A percentile compares a stretch with the other conserved stretches of the same genome.
These are phyloP conservation scores for Kockovaella imperatae DNA, from an alignment of 768 basidiomycete species.

Conservation along the genomic window DNA sequence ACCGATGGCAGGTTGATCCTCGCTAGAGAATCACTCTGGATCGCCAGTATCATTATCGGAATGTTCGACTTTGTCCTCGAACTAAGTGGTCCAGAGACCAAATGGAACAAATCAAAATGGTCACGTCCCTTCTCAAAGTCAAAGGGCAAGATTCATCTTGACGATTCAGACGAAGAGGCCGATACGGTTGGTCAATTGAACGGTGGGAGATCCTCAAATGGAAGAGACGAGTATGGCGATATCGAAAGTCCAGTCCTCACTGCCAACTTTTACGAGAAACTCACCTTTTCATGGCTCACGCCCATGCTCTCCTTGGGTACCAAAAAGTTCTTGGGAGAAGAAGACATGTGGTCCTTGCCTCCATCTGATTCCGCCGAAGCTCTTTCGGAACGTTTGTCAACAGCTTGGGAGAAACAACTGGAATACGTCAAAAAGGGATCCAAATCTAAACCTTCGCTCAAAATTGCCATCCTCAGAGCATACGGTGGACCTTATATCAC, in stretches of 20 bases:
- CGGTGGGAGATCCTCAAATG: constrained; percentile 11
- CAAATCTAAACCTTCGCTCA: constrained; percentile 51
- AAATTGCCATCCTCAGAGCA: constrained; percentile 64
- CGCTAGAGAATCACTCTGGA: constrained; percentile 29
- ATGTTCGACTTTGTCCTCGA: constrained; percentile 36
- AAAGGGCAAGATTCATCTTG: constrained; percentile 32
- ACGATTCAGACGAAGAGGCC: constrained; percentile 39
- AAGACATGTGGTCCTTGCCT: constrained; percentile 71
- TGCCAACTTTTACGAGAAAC: constrained; percentile 69
- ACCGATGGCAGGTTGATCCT: constrained; percentile 15
- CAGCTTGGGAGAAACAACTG: constrained; percentile 55
- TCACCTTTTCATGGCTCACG: constrained; percentile 81
- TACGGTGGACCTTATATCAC: constrained; percentile 67
- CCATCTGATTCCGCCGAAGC: constrained; percentile 61
- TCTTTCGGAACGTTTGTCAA: constrained; percentile 58
- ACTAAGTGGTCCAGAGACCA: constrained; percentile 28
- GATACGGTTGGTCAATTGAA: constrained; percentile 26
- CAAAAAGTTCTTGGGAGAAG: constrained; percentile 61
- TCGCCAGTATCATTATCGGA: constrained; percentile 38
- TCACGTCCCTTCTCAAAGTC: no score
- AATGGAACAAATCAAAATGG: constrained; percentile 25
- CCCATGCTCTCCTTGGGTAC: constrained; percentile 46
- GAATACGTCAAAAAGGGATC: constrained; percentile 29
- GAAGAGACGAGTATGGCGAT: constrained; percentile 36
- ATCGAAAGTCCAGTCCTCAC: constrained; percentile 63